These are phyloP conservation scores for Stephanodiscus minutulus DNA, from an alignment of 108 stramenopile species.

Conservation along the genomic window DNA sequence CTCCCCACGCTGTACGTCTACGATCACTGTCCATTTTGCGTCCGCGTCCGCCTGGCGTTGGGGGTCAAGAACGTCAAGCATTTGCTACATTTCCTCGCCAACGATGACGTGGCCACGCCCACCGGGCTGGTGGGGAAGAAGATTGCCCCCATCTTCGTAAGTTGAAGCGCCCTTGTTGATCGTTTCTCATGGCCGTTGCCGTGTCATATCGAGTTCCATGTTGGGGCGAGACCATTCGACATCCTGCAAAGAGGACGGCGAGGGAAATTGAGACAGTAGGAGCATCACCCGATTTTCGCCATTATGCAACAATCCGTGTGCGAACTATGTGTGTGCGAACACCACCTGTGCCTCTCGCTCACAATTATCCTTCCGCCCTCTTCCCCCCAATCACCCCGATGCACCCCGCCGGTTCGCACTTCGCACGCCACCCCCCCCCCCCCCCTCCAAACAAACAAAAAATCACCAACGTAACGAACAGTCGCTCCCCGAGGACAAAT, in stretches of 20 bases:
- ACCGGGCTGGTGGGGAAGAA: constrained; percentile 94
- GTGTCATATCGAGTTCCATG: not conserved
- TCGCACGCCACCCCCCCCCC: not conserved
- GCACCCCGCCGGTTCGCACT: no score
- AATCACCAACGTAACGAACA: constrained; percentile 6
- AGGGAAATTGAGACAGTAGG: no score
- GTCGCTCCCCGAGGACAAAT: constrained; percentile 70
- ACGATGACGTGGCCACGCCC: constrained; percentile 93
- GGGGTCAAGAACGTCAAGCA: constrained; percentile 94
- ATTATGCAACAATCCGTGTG: not conserved
- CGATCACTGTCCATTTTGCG: constrained; percentile 98
- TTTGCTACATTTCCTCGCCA: constrained; percentile 85
- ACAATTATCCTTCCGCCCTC: not conserved
- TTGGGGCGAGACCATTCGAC: not conserved
- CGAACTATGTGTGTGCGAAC: not conserved
- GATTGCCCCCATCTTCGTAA: constrained; percentile 94
- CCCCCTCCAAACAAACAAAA: not conserved
- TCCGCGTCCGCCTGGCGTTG: constrained; percentile 91
- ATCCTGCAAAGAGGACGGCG: no score
- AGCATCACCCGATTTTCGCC: not conserved
- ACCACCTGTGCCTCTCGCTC: not conserved
- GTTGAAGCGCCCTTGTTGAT: constrained; percentile 20
- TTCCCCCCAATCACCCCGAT: not conserved
- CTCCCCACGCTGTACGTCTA: constrained; percentile 91
- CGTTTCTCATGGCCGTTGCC: not conserved